Evolutionary conservation across 2,329 filamentous ascomycete species (phyloP), one percentile per base, ranked within the genome.

Genomic region (Thelonectria blattea): DNA sequence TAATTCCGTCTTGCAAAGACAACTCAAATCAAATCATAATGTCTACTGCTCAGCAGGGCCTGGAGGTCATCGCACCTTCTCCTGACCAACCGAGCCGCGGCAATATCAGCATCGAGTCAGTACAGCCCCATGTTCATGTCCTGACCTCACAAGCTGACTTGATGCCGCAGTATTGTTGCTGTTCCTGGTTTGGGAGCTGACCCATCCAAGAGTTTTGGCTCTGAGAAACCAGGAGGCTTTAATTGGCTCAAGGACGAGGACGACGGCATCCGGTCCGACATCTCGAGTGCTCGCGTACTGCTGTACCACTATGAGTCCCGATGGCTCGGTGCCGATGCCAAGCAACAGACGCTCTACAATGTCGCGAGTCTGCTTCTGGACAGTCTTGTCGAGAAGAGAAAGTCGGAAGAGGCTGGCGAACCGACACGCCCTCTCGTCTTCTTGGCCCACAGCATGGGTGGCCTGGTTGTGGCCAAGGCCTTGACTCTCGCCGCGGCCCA

Each of bases 121-220:
- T 24, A 1, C 7, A 18, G 27, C 12, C 7, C 12, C 22, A 4
- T 18, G 15, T 22, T n/a, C 37, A 27, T 17, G 12, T 1, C 10
- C 5, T 15, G 2, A 17, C 15, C 27, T 50, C 14, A 14, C 32
- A 10, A 37, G 24, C 18, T 46, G 30, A 53, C 34, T 18, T 9
- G 10, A 20, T 12, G 2, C 7, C 20, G 5, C 11, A 58, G 56
- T 22, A 52, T 58, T 18, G 37, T 58, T 30, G 56, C 56, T 7
- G 50, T 58, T 8, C 56, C 56, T 15, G 56, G 56, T 6, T 50
- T 58, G 17, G 56, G 56, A 49, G 56, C 56, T 11, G 50, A 58
- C 27, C 56, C 56, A n/a, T 58, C 56, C 56, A 58, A 58, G 34
- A 58, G 56, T 20, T 58, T 58, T 30, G 56, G 56, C 43, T 58